Evolutionary conservation across 306 rosid species (phyloP), one percentile per base, ranked within the genome.

Genomic region (Rosa chinensis): DNA sequence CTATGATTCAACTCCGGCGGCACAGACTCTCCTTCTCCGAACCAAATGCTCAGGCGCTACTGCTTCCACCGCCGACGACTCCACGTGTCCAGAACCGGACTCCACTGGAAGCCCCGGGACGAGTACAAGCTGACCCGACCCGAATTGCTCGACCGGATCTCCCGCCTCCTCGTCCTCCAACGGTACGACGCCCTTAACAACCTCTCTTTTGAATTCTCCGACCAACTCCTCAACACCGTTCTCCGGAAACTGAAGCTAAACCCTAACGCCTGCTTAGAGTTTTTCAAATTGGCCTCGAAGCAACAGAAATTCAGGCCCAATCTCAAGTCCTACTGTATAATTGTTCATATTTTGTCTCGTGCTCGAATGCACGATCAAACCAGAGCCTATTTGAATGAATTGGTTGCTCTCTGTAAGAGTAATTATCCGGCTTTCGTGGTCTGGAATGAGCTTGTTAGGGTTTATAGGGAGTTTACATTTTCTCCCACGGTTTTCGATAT

Each of bases 401-500:
- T 89, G 77, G 75, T 74, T 5, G 62, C 59, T 32, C 83, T 88
- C 47, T 89, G 90, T 73, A 88, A 79, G 73, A 94, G 84, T 52
- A 79, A 81, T 61, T 80, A 78, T 87, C 71, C 75, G 12, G 75
- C 89, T 0, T 78, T 76, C 70, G 40, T 80, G 3, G 78, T 91
- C 3, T 89, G 90, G 81, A 80, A 82, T 18, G 83, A 89, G 79
- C 85, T 92, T 12, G 87, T 89, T 59, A 17, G 62, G 3, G 81
- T 82, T 79, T 92, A 83, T 70, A 20, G 35, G 45, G 93, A 90
- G 11, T 87, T 90, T 21, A 73, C 83, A 1, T 94, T 92, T 74
- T 88, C 97, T 2, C 86, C 89, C 0, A 66, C 77, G 1, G 97
- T 92, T 59, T 85, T 94, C 43, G 93, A 94, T 80, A 90, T 94